Evolutionary conservation across 768 basidiomycete species (phyloP), one percentile per base, ranked within the genome.

Genomic region (Clavulina sp.): DNA sequence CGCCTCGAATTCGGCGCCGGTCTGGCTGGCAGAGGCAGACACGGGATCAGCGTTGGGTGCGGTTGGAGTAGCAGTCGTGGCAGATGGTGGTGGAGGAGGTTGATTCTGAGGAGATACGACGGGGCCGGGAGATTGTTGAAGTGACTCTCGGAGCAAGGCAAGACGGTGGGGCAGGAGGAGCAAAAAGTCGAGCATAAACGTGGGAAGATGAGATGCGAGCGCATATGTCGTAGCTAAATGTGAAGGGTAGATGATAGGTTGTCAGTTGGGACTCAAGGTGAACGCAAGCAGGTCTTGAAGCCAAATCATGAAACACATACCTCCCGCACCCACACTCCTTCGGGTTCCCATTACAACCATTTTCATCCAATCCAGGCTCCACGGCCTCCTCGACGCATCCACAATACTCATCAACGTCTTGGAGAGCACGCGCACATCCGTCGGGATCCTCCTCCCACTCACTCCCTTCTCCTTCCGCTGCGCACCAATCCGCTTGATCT

Each of bases 271-370:
- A 26, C 30, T 16, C n/a, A 7, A n/a, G n/a, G n/a, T n/a, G n/a
- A n/a, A n/a, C n/a, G 44, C 5, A 43, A 38, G 48, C n/a, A 7
- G 23, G 55, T 46, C 46, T 31, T 41, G 29, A 19, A 36, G 18
- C 28, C 24, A 34, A 24, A 30, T 29, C 44, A 16, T 50, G 21
- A 24, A 0, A 30, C 19, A 65, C 74, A 59, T 60, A 87, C 84
- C 83, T 64, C 85, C 86, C 48, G 86, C 80, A 52, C 86, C 86
- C 51, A 88, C 66, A 19, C 77, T 73, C 59, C 84, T 75, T 33
- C 82, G 65, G 50, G 83, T 75, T 2, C 84, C 83, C 30, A 73
- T 70, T 26, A 80, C 58, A 71, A 76, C 77, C 56, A 77, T 72
- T 52, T 68, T 2, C 18, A 66, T 69, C 16, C 51, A 51, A 29